A percentile compares a stretch with the other conserved stretches of the same genome.
phyloP scores from a whole-genome alignment of 2,329 filamentous ascomycete species.

The Fusarium vanettenii region DNA sequence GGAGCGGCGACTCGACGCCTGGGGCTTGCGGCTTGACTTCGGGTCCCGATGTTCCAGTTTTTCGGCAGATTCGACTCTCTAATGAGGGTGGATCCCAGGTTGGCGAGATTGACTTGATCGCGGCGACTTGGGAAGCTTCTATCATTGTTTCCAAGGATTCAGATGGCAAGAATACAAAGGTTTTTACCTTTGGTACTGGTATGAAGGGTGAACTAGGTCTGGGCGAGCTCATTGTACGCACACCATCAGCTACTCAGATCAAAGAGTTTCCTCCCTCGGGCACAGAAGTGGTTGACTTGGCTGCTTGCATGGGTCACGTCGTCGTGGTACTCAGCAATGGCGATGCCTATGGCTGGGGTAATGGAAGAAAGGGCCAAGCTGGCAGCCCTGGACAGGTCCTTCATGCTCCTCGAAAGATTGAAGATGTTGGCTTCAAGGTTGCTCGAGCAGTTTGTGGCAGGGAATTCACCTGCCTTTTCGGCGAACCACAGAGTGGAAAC shows the following conservation, averaged over 20 bases:
- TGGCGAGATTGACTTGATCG: slow-evolving; percentile 57
- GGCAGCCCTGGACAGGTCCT: slow-evolving; percentile 68
- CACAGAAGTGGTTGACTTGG: slow-evolving; percentile 70
- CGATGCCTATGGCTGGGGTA: slow-evolving; percentile 88
- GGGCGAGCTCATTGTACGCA: slow-evolving; percentile 63
- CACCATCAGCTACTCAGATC: slow-evolving; percentile 61
- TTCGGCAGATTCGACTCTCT: slow-evolving; percentile 54
- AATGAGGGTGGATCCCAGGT: slow-evolving; percentile 44
- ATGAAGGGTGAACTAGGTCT: slow-evolving; percentile 79
- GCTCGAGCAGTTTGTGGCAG: slow-evolving; percentile 79
- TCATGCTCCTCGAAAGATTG: slow-evolving; percentile 71
- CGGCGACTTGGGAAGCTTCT: slow-evolving; percentile 84
- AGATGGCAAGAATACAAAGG: slow-evolving; percentile 54
- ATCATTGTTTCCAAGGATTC: slow-evolving; percentile 66
- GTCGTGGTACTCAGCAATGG: slow-evolving; percentile 80
- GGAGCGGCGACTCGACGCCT: slow-evolving; percentile 69
- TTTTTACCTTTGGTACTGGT: slow-evolving; percentile 75
- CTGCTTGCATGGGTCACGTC: slow-evolving; percentile 82
- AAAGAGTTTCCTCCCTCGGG: slow-evolving; percentile 72
- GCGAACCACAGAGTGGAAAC: slow-evolving; percentile 64
- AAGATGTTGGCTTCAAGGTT: slow-evolving; percentile 69
- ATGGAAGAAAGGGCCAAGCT: slow-evolving; percentile 85
- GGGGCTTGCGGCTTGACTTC: slow-evolving; percentile 65
- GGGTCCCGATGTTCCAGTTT: slow-evolving; percentile 48
- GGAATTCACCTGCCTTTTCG: slow-evolving; percentile 84